Base-by-base conservation (phyloP, 305 asterid genomes). In the Andrographis paniculata region DNA sequence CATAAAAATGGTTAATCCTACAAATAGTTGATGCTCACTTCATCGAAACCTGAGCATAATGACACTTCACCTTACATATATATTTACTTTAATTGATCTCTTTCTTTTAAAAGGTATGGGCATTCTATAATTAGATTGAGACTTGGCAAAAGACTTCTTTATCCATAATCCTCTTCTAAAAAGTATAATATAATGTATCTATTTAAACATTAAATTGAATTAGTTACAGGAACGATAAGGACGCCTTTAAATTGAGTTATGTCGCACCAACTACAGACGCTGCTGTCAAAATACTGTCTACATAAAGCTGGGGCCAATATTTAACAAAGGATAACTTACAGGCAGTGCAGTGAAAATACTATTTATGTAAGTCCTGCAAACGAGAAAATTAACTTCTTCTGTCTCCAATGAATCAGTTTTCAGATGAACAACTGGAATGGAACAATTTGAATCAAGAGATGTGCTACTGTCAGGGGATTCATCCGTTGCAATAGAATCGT, bases 331-430 rank as follows among this genome's bases (percentile, higher is more conserved):
- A 44, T 50, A 46, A 64, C 91, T 44, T 62, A 89, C 98, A 44
- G 86, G 94, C 72, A 85, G 65, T 71, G 76, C 52, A 9, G 93
- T 85, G 75, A 89, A 77, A 56, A 89, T 65, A 43, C 79, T 63
- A 71, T 78, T 88, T 17, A 70, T 76, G 51, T 57, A 80, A 63
- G 73, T 66, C 40, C 76, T 66, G 52, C 77, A 70, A 48, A 66
- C 74, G 49, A 85, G 84, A 51, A 85, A 66, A 60, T 74, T 71
- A 42, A 80, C 59, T 33, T 70, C 77, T 59, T 88, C 94, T 57
- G 76, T 55, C 70, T 76, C 93, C 72, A 84, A 55, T 18, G 75
- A 63, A 62, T 82, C 91, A 55, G 86, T 59, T 42, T 60, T 67
- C 55, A 79, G 66, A 53, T 70, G 84, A 69, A 78, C 70, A 62